Evolutionary conservation across 1,284 basidiomycete genomes (phyloP), one percentile per base, ranked within the genome.

Genomic region (Erythrobasidium hasegawianum): DNA sequence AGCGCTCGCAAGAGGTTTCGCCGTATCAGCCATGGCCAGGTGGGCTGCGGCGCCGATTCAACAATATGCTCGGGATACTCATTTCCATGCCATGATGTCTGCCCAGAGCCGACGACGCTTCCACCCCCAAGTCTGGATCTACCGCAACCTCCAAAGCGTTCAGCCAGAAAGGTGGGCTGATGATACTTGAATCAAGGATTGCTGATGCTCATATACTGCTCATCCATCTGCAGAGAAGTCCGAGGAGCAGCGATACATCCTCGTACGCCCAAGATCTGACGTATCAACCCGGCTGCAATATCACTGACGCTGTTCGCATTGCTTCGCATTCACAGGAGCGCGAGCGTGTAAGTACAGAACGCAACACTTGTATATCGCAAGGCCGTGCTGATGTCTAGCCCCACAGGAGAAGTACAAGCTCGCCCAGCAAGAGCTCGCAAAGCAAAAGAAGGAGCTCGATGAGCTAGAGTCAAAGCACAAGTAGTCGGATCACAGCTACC

Each of bases 231-330:
- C 62, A 65, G 62, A 65, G 62, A 65, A 65, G 56, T 41, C 62
- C 33, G 55, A 65, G 47, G 62, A 65, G 38, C 45, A 65, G 41
- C 43, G 47, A 52, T 65, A 65, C 62, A 65, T 65, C 47, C 16
- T 65, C 38, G 62, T 65, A 33, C 14, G 62, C 54, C 1, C 26
- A 18, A 14, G 16, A 18, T 24, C 58, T 11, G 33, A 29, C 27
- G 33, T 39, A 10, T 29, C n/a, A 41, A 33, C 61, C 26, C 14
- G 11, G 38, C 24, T 18, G n/a, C 24, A 27, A 26, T n/a, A 33
- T 41, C 8, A 22, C 29, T 59, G 20, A 60, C 45, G 24, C 22
- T 29, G 59, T 14, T 26, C 49, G 20, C 7, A 20, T 40, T 1
- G 33, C 11, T 33, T 33, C 33, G 11, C 11, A 13, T 16, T 13